Conservation (phyloP, 768 basidiomycete species). For the Psilocybe cyanescens region DNA sequence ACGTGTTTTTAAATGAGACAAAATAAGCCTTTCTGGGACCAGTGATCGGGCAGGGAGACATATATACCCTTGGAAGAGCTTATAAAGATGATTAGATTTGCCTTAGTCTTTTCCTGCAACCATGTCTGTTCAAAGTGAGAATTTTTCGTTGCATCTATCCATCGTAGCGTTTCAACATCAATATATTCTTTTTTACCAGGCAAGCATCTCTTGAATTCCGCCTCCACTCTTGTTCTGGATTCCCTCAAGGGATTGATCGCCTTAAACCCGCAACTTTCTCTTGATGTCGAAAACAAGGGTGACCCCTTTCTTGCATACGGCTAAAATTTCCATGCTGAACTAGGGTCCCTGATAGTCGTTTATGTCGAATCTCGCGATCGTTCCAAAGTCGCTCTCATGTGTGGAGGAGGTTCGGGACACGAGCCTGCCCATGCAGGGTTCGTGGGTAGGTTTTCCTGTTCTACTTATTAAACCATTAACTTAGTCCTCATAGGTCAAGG, state of each 20-base stretch:
- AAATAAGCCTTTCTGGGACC: neutral
- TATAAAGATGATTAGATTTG: neutral
- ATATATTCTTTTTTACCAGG: constrained; percentile 22
- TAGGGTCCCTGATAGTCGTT: constrained; percentile 50
- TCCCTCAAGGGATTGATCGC: constrained; percentile 75
- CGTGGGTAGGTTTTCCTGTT: constrained; percentile 60
- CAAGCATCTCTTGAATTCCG: constrained; percentile 83
- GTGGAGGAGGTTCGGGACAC: constrained; percentile 88
- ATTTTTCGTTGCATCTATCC: neutral
- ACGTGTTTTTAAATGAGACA: neutral
- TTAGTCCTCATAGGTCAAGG: constrained; percentile 59
- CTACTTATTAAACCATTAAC: neutral
- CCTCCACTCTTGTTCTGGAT: constrained; percentile 74
- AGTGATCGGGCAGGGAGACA: neutral
- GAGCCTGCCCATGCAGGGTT: constrained; percentile 91
- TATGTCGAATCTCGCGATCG: constrained; percentile 59
- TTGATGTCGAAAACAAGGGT: constrained; percentile 80
- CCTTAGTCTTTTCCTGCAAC: neutral
- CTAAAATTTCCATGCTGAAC: neutral
- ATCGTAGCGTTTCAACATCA: neutral
- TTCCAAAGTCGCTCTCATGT: constrained; percentile 75
- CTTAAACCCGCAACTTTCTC: constrained; percentile 69
- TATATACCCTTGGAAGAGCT: neutral
- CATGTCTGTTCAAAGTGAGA: constrained; percentile 44
- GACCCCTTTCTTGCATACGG: constrained; percentile 7